Evolutionary conservation across 805 yeast species (phyloP), one percentile per base, ranked within the genome.

Genomic region (Candida silvatica): DNA sequence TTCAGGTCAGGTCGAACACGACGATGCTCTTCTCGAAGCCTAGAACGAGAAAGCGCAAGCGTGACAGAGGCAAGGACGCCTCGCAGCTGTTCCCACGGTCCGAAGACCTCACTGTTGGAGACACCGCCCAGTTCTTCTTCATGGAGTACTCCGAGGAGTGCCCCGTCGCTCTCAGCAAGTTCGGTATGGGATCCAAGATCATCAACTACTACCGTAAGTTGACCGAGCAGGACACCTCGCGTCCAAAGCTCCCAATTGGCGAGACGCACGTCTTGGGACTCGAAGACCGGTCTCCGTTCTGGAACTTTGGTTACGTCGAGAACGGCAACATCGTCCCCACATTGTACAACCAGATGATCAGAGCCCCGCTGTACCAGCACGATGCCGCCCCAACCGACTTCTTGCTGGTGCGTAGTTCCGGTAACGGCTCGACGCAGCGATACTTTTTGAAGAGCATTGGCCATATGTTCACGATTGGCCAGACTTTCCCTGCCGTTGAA

Each of bases 291-390:
- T 84, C 95, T 6, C 97, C 98, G 9, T 92, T 92, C 54, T 92
- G 98, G 97, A 92, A 88, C 56, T 92, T 87, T 62, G 98, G 98
- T 2, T 84, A 82, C 61, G 97, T 92, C 6, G 95, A 86, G 31
- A 84, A 87, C 3, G 98, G 98, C 3, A 85, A 81, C 47, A 75
- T 86, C 37, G 96, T 88, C 3, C 97, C 97, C 1, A 84, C 98
- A 0, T 61, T 90, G 31, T 92, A 92, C 61, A 92, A 90, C 54
- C 82, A 86, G 48, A 80, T 92, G 81, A 57, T 81, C 4, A 64
- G 98, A 41, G 97, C 98, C 0, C 98, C 98, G 0, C 71, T 90
- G 3, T 90, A 85, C 63, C 78, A 79, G 50, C 98, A 92, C 52
- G 94, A 86, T 29, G 67, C 78, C 0, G 66, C 69, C 17, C 56